These are phyloP conservation scores for Cornus kousa DNA, from an alignment of 148 eudicot species.

Conservation along the genomic window DNA sequence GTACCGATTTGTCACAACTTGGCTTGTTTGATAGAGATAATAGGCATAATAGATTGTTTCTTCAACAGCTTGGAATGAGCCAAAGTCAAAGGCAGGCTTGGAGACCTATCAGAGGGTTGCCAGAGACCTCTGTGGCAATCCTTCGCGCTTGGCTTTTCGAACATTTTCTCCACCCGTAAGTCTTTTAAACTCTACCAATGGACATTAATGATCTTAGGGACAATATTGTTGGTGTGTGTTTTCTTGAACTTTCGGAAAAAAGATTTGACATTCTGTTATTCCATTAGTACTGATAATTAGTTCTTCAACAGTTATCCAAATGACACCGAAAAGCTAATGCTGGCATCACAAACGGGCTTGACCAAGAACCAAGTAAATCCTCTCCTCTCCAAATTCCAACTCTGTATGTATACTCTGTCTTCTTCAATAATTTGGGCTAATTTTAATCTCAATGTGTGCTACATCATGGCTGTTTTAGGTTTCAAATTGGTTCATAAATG, in stretches of 20 bases:
- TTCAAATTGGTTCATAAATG: slow-evolving; percentile 37
- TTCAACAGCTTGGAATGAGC: slow-evolving; percentile 70
- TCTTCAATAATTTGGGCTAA: background rate
- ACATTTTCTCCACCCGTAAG: slow-evolving; percentile 95
- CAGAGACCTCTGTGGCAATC: slow-evolving; percentile 81
- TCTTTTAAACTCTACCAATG: background rate
- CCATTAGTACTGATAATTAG: background rate
- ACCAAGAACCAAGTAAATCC: slow-evolving; percentile 80
- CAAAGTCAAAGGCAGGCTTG: slow-evolving; percentile 65
- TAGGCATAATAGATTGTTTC: slow-evolving; percentile 40
- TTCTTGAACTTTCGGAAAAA: background rate
- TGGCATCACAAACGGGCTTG: slow-evolving; percentile 92
- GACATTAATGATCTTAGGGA: too few species aligned
- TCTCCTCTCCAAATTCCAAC: background rate
- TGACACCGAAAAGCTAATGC: slow-evolving; percentile 82
- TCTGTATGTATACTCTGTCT: background rate
- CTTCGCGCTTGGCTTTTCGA: slow-evolving; percentile 91
- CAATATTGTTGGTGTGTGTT: too few species aligned
- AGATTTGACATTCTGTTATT: background rate
- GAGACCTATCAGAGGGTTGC: slow-evolving; percentile 90
- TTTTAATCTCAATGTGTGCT: background rate
- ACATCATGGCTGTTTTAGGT: slow-evolving; percentile 11
- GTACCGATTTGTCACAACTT: slow-evolving; percentile 52
- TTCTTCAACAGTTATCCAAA: slow-evolving; percentile 68
- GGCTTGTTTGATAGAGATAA: slow-evolving; percentile 53